Percentiles rank a stretch among this genome's conserved stretches.
Evolutionary conservation across 2,329 filamentous ascomycete genomes (phyloP).

Genomic region (Penicillium sp.): DNA sequence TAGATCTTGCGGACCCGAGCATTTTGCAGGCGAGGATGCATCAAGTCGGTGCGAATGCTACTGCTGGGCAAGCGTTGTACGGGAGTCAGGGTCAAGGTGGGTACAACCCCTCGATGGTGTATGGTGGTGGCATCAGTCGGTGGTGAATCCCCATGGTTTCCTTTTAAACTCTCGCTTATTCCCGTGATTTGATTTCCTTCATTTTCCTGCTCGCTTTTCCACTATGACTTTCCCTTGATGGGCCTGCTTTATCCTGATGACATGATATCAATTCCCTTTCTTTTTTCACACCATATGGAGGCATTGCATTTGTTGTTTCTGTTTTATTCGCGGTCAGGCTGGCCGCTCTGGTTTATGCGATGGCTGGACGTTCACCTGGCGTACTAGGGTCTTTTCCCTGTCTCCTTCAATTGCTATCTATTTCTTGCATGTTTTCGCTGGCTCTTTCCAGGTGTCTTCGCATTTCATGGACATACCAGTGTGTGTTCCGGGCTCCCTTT

Average conservation of each 20-base stretch:
- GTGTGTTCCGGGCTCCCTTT: conserved; percentile 32
- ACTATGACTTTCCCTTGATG: conserved; percentile 23
- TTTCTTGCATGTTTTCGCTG: conserved; percentile 22
- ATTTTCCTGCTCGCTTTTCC: conserved; percentile 15
- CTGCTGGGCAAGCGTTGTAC: conserved; percentile 81
- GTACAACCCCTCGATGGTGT: conserved; percentile 83
- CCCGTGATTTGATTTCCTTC: conserved; percentile 22
- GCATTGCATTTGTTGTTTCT: conserved; percentile 3
- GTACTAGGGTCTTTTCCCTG: conserved; percentile 31
- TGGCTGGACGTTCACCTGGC: conserved; percentile 35
- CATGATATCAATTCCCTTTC: conserved; percentile 32
- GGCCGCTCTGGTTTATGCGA: conserved; percentile 30
- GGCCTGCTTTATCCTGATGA: conserved; percentile 25
- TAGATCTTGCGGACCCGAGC: conserved; percentile 99
- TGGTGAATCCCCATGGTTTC: conserved; percentile 52
- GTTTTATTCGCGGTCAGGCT: conserved; percentile 24
- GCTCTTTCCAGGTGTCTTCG: conserved; percentile 31
- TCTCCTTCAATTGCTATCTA: conserved; percentile 19
- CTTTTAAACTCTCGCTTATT: conserved; percentile 19
- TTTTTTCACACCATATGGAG: conserved; percentile 29
- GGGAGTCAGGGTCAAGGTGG: conserved; percentile 86
- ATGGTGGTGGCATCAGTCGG: conserved; percentile 64
- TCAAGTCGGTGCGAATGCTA: conserved; percentile 72
- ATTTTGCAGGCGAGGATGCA: conserved; percentile 98
- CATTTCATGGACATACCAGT: conserved; percentile 33